A percentile compares a stretch with the other conserved stretches of the same genome.
These are phyloP conservation scores for Talaromyces atroroseus DNA, from an alignment of 2,329 filamentous ascomycete genomes.

Conservation along the genomic window DNA sequence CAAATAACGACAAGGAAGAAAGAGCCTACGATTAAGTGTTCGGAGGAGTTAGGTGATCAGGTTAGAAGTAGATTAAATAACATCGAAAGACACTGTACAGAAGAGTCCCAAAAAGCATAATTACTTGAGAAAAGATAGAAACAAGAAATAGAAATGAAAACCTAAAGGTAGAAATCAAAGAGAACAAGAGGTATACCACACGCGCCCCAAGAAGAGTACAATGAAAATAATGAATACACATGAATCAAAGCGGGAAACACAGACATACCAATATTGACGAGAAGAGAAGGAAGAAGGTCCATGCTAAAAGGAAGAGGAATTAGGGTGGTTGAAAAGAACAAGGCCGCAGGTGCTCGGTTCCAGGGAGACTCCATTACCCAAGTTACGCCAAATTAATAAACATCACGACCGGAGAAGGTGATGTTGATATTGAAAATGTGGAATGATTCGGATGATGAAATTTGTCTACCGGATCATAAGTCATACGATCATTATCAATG, in stretches of 20 bases:
- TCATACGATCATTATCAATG: constrained; percentile 1
- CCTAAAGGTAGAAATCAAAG: not conserved
- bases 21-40: not conserved
- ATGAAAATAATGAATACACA: constrained; percentile 16
- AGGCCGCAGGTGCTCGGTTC: not conserved
- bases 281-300: constrained; percentile 18
- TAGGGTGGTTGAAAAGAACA: not conserved
- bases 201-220: not conserved
- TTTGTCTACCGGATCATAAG: constrained; percentile 1
- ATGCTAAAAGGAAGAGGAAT: constrained; percentile 13
- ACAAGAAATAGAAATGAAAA: not conserved
- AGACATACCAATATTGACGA: constrained; percentile 20
- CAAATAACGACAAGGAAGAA: not conserved
- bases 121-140: constrained; percentile 3
- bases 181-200: not conserved
- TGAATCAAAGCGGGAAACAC: constrained; percentile 19
- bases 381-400: constrained; percentile 5
- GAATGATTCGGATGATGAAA: not conserved
- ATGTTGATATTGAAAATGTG: not conserved
- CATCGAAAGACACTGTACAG: constrained; percentile 1
- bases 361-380: constrained; percentile 2
- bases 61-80: not conserved
- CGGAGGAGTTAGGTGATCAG: not conserved
- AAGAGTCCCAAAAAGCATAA: not conserved
- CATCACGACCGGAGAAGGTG: not conserved